phyloP scores from a whole-genome alignment of 306 rosid species.

The Vachellia collinsii region DNA sequence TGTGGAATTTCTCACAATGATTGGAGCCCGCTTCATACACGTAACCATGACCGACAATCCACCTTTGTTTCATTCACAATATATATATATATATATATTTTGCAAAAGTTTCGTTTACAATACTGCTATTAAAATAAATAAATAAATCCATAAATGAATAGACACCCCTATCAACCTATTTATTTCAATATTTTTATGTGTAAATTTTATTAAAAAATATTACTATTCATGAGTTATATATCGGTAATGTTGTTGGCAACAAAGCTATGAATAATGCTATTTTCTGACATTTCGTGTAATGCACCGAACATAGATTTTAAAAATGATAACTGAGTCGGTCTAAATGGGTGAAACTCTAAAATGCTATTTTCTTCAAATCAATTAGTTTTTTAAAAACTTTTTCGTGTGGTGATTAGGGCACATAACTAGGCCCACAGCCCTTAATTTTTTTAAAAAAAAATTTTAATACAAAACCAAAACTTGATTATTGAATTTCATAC shows the following conservation, averaged over 20 bases:
- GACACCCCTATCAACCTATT: not conserved
- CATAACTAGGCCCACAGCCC: not conserved
- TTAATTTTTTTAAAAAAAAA: not conserved
- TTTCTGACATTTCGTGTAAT: not conserved
- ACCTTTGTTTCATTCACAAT: not conserved
- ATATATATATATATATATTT: too few species aligned
- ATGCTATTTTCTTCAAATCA: not conserved
- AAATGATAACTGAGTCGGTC: too few species aligned
- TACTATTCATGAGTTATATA: too few species aligned
- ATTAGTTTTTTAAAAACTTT: too few species aligned
- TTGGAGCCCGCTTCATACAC: not conserved
- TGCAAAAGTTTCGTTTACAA: too few species aligned
- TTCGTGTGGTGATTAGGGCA: not conserved
- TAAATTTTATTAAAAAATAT: too few species aligned
- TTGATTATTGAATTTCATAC: not conserved
- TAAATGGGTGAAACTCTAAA: not conserved
- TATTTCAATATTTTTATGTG: too few species aligned
- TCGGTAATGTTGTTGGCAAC: not conserved
- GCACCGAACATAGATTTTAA: too few species aligned
- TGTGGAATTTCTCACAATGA: slow-evolving; percentile 6
- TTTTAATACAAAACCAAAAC: not conserved
- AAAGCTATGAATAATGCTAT: not conserved
- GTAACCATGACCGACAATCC: slow-evolving; percentile 20
- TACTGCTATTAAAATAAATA: not conserved
- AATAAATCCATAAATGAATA: not conserved